Percentiles rank a stretch among this genome's conserved stretches.
phyloP scores from a whole-genome alignment of 1,139 yeast genomes.

The Suhomyces maxii region DNA sequence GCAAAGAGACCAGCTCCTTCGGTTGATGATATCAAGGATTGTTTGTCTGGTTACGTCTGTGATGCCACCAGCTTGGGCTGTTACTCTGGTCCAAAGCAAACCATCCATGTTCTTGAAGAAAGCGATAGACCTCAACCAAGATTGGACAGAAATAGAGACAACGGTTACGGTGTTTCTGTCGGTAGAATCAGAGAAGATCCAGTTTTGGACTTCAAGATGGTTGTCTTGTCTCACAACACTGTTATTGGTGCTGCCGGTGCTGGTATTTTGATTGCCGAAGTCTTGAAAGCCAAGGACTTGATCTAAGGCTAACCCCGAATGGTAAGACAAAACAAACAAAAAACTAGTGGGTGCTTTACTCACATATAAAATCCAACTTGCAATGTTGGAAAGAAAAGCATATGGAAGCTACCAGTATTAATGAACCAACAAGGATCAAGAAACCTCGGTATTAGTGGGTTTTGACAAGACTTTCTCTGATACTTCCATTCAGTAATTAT shows the following conservation, averaged over 20 bases:
- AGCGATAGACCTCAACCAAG: constrained; percentile 97
- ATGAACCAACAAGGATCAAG: too few relatives aligned
- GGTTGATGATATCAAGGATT: constrained; percentile 71
- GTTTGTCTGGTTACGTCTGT: constrained; percentile 73
- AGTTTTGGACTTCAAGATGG: constrained; percentile 92
- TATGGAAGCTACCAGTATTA: constrained; percentile 6
- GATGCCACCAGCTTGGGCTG: constrained; percentile 80
- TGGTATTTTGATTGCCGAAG: constrained; percentile 95
- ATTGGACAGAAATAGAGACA: constrained; percentile 92
- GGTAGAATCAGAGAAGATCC: constrained; percentile 95
- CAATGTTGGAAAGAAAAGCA: not conserved
- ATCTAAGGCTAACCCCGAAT: constrained; percentile 39
- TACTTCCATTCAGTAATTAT: too few relatives aligned
- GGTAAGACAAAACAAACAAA: not conserved
- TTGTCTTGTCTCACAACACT: constrained; percentile 93
- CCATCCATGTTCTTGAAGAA: constrained; percentile 90
- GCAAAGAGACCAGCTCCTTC: constrained; percentile 82
- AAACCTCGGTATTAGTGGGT: too few relatives aligned
- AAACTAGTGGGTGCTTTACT: not conserved
- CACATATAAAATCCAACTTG: not conserved
- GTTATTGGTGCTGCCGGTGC: constrained; percentile 99
- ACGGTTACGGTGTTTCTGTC: constrained; percentile 91
- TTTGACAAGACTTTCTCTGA: too few relatives aligned
- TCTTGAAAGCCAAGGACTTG: constrained; percentile 72
- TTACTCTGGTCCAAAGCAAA: constrained; percentile 87